phyloP scores from a whole-genome alignment of 164 flowering plant species.

The Vitis riparia region DNA sequence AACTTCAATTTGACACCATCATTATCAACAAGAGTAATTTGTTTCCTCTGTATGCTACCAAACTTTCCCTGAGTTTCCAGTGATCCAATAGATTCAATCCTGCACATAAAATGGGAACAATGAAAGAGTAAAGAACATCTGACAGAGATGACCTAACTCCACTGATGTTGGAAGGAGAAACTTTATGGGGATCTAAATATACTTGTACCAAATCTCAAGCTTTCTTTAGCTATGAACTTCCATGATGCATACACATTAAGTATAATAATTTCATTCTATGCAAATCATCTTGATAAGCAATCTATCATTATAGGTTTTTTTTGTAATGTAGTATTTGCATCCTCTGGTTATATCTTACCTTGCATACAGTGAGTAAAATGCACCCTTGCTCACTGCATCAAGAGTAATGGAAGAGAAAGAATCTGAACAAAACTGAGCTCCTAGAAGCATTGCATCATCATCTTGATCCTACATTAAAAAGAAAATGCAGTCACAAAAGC shows the following conservation, averaged over 20 bases:
- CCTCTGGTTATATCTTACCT: constrained; percentile 39
- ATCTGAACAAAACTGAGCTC: constrained; percentile 92
- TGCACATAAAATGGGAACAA: constrained; percentile 20
- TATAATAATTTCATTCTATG: too few relatives aligned
- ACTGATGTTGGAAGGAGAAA: neutral
- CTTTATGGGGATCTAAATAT: neutral
- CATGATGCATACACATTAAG: too few relatives aligned
- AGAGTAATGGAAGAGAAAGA: constrained; percentile 77
- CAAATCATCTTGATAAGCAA: too few relatives aligned
- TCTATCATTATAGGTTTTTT: neutral
- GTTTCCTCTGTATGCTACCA: constrained; percentile 50
- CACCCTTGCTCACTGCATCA: constrained; percentile 55
- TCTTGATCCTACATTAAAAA: constrained; percentile 67
- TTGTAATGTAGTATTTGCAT: neutral
- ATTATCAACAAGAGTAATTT: constrained; percentile 73
- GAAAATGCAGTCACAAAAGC: neutral
- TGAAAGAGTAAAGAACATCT: neutral
- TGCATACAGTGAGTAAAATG: constrained; percentile 78
- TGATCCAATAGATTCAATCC: constrained; percentile 75
- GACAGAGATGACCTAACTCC: neutral
- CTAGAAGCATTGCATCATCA: constrained; percentile 92
- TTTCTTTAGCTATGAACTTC: neutral
- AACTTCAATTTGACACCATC: constrained; percentile 68
- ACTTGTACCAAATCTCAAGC: neutral
- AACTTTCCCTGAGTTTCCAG: constrained; percentile 53